Percentiles rank a stretch among this genome's conserved stretches.
These are phyloP conservation scores for Penicillium sp. DNA, from an alignment of 2,329 filamentous ascomycete species.

Conservation along the genomic window DNA sequence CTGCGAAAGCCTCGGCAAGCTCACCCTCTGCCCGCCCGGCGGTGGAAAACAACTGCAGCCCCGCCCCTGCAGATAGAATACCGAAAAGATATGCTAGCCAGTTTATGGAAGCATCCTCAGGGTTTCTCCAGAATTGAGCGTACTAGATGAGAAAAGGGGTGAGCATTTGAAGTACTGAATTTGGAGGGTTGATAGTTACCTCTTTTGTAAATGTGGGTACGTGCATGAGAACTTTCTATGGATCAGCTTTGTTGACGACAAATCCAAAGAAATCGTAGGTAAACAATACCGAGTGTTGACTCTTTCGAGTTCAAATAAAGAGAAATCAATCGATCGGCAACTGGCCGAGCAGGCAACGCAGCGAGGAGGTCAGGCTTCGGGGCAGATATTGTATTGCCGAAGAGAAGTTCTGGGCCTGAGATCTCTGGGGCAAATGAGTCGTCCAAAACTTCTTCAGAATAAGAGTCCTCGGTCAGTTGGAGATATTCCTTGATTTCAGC, in stretches of 20 bases:
- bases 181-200: conserved; percentile 9
- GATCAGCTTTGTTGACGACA: not conserved
- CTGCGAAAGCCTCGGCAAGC: conserved; percentile 17
- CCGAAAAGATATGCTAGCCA: conserved; percentile 25
- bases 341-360: conserved; percentile 24
- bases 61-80: conserved; percentile 20
- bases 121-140: conserved; percentile 21
- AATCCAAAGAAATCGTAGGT: not conserved
- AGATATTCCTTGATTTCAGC: conserved; percentile 26
- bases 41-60: conserved; percentile 20
- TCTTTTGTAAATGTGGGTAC: conserved; percentile 23
- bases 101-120: conserved; percentile 9
- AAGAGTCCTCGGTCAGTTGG: conserved; percentile 9
- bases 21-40: conserved; percentile 9
- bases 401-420: conserved; percentile 20
- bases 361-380: conserved; percentile 27
- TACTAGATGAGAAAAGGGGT: conserved; percentile 11
- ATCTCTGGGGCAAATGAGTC: conserved; percentile 11
- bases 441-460: conserved; percentile 15
- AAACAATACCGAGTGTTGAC: conserved; percentile 19
- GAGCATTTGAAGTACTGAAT: not conserved
- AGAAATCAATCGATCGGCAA: conserved; percentile 28
- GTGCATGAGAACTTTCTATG: conserved; percentile 21
- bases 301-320: conserved; percentile 30
- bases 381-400: conserved; percentile 15